Percentiles rank a stretch among this genome's conserved stretches.
Evolutionary conservation across 805 yeast species (phyloP).

Genomic region (Cyberlindnera mrakii): DNA sequence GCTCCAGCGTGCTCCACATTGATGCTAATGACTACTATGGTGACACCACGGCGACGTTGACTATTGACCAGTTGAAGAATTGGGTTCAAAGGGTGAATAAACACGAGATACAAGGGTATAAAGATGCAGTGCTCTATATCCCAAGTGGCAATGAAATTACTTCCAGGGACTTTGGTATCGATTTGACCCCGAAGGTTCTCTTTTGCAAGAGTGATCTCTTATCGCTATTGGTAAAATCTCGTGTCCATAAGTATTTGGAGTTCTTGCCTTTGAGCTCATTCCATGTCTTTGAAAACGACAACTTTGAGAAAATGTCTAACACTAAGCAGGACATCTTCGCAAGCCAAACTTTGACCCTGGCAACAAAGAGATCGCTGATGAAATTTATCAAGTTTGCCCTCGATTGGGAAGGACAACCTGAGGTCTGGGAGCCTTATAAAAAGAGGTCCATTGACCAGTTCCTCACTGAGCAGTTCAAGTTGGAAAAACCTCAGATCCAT

Average conservation of each 20-base stretch:
- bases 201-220: conserved; percentile 89
- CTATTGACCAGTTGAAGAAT: conserved; percentile 75
- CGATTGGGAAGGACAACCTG: conserved; percentile 55
- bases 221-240: conserved; percentile 68
- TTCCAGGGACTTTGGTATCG: conserved; percentile 79
- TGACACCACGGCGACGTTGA: conserved; percentile 78
- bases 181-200: conserved; percentile 77
- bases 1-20: conserved; percentile 88
- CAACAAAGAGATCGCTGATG: conserved; percentile 82
- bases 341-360: conserved; percentile 68
- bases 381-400: conserved; percentile 84
- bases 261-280: conserved; percentile 83
- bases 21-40: conserved; percentile 86
- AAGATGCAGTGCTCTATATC: conserved; percentile 74
- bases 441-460: conserved; percentile 54
- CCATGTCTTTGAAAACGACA: conserved; percentile 91
- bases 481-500: conserved; percentile 67
- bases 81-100: conserved; percentile 75
- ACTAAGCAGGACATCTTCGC: conserved; percentile 93
- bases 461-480: conserved; percentile 56
- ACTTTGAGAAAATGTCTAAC: conserved; percentile 78
- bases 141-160: conserved; percentile 46
- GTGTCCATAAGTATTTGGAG: conserved; percentile 88
- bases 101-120: conserved; percentile 32
- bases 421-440: conserved; percentile 50